Percentiles rank a stretch among this genome's conserved stretches.
Evolutionary conservation across 2,329 filamentous ascomycete species (phyloP).

Genomic region (Epichloe coenophiala): DNA sequence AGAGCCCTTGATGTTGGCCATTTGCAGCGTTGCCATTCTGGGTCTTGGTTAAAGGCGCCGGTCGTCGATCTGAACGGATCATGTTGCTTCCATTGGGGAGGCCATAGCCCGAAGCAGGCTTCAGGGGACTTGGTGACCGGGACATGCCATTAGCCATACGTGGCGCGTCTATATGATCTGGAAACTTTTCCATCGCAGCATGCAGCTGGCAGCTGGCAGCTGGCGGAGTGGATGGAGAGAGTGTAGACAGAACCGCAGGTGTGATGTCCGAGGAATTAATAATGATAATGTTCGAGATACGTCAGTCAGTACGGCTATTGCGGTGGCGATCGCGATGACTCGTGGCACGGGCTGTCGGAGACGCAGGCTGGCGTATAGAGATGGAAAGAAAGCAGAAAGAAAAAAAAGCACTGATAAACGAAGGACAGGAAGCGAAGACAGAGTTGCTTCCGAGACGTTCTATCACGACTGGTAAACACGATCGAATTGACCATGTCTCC

Average conservation of each 20-base stretch:
- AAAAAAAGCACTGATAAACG: not conserved
- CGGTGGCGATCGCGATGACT: too few species aligned
- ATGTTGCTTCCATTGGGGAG: constrained; percentile 16
- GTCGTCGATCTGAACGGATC: constrained; percentile 10
- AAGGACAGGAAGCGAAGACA: not conserved
- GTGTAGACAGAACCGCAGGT: not conserved
- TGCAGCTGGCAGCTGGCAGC: not conserved
- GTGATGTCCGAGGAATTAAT: not conserved
- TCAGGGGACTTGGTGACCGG: constrained; percentile 15
- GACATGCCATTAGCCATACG: constrained; percentile 14
- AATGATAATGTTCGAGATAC: not conserved
- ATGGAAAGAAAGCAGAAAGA: not conserved
- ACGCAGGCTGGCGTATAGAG: not conserved
- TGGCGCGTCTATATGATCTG: constrained; percentile 36
- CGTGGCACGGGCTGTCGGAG: too few species aligned
- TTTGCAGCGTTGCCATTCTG: constrained; percentile 2
- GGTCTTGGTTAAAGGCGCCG: not conserved
- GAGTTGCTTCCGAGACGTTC: not conserved
- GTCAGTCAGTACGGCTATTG: too few species aligned
- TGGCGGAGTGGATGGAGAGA: not conserved
- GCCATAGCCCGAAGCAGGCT: constrained; percentile 12
- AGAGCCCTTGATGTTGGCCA: not conserved
- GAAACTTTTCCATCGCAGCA: constrained; percentile 40
- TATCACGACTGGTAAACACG: not conserved
- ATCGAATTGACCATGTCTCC: not conserved